Evolutionary conservation across 768 basidiomycete species (phyloP).

Genomic region (Agaricus sinodeliciosus): DNA sequence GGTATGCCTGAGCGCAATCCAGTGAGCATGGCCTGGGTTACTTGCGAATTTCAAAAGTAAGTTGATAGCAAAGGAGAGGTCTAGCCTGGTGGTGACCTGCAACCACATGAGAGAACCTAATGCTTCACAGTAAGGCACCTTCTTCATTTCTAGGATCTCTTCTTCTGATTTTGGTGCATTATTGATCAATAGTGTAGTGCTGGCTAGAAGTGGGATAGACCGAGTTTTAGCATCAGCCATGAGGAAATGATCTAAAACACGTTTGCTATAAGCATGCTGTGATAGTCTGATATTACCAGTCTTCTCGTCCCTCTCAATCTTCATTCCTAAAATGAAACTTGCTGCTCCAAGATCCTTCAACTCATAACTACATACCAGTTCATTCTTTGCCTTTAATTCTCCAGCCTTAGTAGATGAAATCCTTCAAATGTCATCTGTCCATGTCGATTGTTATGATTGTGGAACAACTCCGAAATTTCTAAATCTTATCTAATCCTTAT

Average conservation of each 20-base stretch:
- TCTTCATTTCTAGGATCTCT: neutral
- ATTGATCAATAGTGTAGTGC: neutral
- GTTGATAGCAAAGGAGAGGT: constrained; percentile 33
- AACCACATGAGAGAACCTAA: constrained; percentile 21
- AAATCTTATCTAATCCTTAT: too few species aligned
- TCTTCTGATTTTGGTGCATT: neutral
- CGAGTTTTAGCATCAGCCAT: constrained; percentile 7
- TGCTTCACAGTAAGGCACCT: constrained; percentile 7
- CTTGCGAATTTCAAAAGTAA: constrained; percentile 12
- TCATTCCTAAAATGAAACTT: constrained; percentile 10
- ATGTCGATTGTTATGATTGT: too few species aligned
- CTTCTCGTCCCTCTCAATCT: neutral
- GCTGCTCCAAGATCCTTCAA: constrained; percentile 11
- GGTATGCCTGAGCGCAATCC: constrained; percentile 3
- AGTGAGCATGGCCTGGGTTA: constrained; percentile 11
- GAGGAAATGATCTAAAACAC: neutral
- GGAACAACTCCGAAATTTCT: too few species aligned
- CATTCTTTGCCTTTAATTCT: too few species aligned
- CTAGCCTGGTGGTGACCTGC: constrained; percentile 16
- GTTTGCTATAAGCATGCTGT: constrained; percentile 5
- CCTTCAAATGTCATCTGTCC: too few species aligned
- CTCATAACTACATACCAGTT: neutral
- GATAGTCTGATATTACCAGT: neutral
- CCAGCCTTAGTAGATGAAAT: too few species aligned
- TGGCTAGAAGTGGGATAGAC: constrained; percentile 9